Base-by-base conservation (phyloP, 140 eudicot species). In the Cichorium intybus region DNA sequence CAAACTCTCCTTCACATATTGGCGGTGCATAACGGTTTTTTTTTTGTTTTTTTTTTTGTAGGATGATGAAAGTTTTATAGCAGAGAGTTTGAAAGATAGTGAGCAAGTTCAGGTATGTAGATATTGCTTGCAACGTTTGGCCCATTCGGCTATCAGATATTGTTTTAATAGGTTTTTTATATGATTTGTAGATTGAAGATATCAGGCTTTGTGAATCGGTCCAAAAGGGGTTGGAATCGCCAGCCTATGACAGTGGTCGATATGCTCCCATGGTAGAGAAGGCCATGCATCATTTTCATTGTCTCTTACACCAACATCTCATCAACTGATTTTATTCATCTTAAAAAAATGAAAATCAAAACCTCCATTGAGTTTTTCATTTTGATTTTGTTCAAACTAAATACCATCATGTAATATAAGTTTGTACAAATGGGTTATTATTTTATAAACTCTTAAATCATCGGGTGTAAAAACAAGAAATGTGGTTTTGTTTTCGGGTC, bases 251-350 rank as follows among this genome's bases (percentile, higher is more conserved):
- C 48, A 34, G 68, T 17, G 99, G 97, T 43, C 80, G 91, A 33
- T 89, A 94, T 67, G 95, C 81, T 47, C 92, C 97, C 6, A 37
- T 64, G 34, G 77, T 86, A 11, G 97, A 94, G 77, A 80, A 78
- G 69, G 88, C 95, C 47, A 86, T 94, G 97, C 97, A 89, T 69
- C 97, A 94, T 70, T 94, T 94, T 39, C 99, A 94, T 69, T 74
- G 86, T 64, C 68, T 88, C 12, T 79, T 88, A 37, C 75, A 85
- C 35, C 71, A 79, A 47, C 68, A 80, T 78, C 88, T 92, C 55
- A 75, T 69, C 48, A 69, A 29, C 22, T 75, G 66, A 73, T 16
- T 45, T 22, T 26, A 35, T 31, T 31, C 35, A 29, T 20, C 7
- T 34, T 5, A 20, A 22, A n/a, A 1, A 56, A 29, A 16, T 12